Evolutionary conservation across 768 basidiomycete species (phyloP).

Genomic region (Naematelia encephala): DNA sequence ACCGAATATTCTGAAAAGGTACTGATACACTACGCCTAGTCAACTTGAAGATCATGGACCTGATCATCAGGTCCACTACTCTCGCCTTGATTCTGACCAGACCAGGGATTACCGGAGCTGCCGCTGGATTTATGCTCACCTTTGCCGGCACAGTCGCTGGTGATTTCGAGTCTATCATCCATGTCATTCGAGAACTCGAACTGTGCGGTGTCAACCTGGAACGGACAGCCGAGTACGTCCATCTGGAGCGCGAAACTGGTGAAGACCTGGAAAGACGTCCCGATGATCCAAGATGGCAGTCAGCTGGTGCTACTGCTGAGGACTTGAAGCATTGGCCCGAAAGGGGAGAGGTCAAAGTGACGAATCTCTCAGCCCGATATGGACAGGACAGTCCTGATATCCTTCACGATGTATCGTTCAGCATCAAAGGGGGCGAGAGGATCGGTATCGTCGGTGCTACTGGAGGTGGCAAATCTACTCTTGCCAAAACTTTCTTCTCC

Average conservation of each 20-base stretch:
- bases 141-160: conserved; percentile 24
- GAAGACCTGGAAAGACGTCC: conserved; percentile 12
- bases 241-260: conserved; percentile 36
- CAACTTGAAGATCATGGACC: conserved; percentile 19
- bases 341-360: conserved; percentile 14
- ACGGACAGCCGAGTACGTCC: conserved; percentile 34
- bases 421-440: conserved; percentile 27
- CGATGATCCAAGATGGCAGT: not conserved
- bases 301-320: too few species aligned
- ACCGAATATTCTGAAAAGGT: not conserved
- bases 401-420: conserved; percentile 39
- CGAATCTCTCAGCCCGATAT: conserved; percentile 24
- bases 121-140: conserved; percentile 34
- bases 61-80: conserved; percentile 21
- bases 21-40: conserved; percentile 11
- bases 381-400: conserved; percentile 38
- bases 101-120: conserved; percentile 20
- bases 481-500: conserved; percentile 45
- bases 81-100: conserved; percentile 17
- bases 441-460: conserved; percentile 46
- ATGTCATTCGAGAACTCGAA: conserved; percentile 25
- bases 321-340: conserved; percentile 20
- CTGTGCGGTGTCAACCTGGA: conserved; percentile 32
- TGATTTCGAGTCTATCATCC: conserved; percentile 23
- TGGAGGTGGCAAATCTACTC: conserved; percentile 45